These are phyloP conservation scores for Acanthamoeba lenticulata DNA, from an alignment of 208 protist species.

Conservation along the genomic window DNA sequence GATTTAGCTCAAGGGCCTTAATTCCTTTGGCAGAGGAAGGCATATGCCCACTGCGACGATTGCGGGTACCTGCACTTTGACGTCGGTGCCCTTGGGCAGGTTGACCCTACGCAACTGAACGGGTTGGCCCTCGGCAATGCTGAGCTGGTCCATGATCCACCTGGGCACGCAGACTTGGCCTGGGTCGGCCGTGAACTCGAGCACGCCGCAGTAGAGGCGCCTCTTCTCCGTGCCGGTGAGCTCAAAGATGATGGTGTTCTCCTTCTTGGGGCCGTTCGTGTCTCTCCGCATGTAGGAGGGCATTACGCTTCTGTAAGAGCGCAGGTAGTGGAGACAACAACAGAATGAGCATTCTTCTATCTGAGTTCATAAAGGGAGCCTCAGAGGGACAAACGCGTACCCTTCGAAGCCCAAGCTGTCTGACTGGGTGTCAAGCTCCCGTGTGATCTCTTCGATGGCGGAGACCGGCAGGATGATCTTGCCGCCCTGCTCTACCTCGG, in stretches of 20 bases:
- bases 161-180: constrained; percentile 20
- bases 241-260: constrained; percentile 60
- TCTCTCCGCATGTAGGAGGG: background rate
- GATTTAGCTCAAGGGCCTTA: too few relatives aligned
- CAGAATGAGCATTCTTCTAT: too few relatives aligned
- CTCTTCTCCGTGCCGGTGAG: constrained; percentile 16
- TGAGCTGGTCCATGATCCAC: constrained; percentile 64
- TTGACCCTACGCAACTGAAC: constrained; percentile 60
- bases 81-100: constrained; percentile 45
- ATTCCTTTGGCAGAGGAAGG: too few relatives aligned
- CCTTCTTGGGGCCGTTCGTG: background rate
- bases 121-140: background rate
- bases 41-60: too few relatives aligned
- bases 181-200: constrained; percentile 34
- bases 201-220: constrained; percentile 46
- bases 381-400: too few relatives aligned
- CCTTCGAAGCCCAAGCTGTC: constrained; percentile 26
- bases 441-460: constrained; percentile 26
- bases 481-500: constrained; percentile 54
- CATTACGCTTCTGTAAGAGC: background rate
- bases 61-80: constrained; percentile 6
- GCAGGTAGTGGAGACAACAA: background rate
- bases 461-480: constrained; percentile 58
- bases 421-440: constrained; percentile 23
- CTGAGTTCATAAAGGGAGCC: too few relatives aligned